A percentile compares a stretch with the other conserved stretches of the same genome.
Evolutionary conservation across 2,329 filamentous ascomycete species (phyloP).

Genomic region (Cladosporium sp.): DNA sequence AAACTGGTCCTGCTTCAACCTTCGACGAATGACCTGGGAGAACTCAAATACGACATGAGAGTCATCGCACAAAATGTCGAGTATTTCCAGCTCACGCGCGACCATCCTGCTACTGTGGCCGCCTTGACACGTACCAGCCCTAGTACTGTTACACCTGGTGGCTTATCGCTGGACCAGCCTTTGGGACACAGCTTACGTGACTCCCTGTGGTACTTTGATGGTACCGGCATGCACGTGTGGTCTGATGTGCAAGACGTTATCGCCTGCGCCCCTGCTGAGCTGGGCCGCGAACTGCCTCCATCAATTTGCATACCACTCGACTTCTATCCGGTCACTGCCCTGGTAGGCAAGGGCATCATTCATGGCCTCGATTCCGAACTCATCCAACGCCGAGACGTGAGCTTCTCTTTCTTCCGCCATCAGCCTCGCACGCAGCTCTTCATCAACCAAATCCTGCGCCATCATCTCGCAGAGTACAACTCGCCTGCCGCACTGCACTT

Average conservation of each 20-base stretch:
- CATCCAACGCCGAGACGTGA: constrained; percentile 87
- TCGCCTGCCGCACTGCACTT: constrained; percentile 78
- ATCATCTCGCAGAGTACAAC: constrained; percentile 73
- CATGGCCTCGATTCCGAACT: constrained; percentile 90
- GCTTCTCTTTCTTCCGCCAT: constrained; percentile 86
- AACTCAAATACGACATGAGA: constrained; percentile 97
- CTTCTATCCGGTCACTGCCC: constrained; percentile 87
- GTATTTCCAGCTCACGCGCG: constrained; percentile 89
- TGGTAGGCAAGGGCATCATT: constrained; percentile 86
- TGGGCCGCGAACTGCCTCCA: constrained; percentile 68
- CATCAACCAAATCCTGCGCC: constrained; percentile 80
- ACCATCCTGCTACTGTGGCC: constrained; percentile 55
- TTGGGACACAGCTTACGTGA: constrained; percentile 64
- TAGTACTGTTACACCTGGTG: constrained; percentile 23
- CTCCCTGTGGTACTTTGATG: constrained; percentile 94
- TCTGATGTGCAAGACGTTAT: constrained; percentile 83
- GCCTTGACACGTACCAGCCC: constrained; percentile 24
- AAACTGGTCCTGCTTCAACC: constrained; percentile 92
- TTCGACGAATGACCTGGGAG: constrained; percentile 75
- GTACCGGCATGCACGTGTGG: constrained; percentile 82
- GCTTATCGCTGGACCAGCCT: constrained; percentile 25
- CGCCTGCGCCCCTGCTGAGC: constrained; percentile 65
- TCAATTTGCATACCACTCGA: constrained; percentile 81
- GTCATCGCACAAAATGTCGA: constrained; percentile 95
- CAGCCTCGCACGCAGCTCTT: constrained; percentile 91